Percentiles rank a stretch among this genome's conserved stretches.
Conservation (phyloP, 140 eudicot genomes). For the Stevia rebaudiana region DNA sequence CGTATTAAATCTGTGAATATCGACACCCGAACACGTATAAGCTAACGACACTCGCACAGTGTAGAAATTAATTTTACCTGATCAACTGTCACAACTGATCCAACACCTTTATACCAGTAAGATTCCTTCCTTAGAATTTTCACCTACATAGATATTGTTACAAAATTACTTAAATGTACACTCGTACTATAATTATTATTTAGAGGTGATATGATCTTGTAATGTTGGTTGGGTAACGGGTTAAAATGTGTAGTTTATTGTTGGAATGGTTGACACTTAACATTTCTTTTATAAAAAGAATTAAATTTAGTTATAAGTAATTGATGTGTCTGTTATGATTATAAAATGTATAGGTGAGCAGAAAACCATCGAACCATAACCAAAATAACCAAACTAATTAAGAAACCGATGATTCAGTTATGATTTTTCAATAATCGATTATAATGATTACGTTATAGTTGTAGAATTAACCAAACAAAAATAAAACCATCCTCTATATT, state of each 20-base stretch:
- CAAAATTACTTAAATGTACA: not conserved
- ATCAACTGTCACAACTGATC: constrained; percentile 76
- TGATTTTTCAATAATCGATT: no score
- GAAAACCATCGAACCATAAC: no score
- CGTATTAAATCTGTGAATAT: constrained; percentile 9
- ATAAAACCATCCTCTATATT: no score
- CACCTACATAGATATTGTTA: constrained; percentile 40
- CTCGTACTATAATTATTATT: not conserved
- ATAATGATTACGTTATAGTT: not conserved
- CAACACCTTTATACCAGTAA: constrained; percentile 62
- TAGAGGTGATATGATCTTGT: not conserved
- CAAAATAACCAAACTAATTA: no score
- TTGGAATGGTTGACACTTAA: not conserved
- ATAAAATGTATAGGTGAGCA: no score
- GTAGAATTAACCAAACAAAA: no score
- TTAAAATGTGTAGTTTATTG: not conserved
- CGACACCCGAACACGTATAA: not conserved
- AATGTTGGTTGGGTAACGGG: not conserved
- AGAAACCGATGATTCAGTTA: not conserved
- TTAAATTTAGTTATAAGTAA: not conserved
- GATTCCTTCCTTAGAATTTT: constrained; percentile 78
- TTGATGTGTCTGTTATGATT: not conserved
- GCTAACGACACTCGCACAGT: not conserved
- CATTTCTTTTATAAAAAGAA: not conserved
- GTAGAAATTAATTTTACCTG: constrained; percentile 36